These are phyloP conservation scores for Filobasidium floriforme DNA, from an alignment of 768 basidiomycete genomes.

Conservation along the genomic window DNA sequence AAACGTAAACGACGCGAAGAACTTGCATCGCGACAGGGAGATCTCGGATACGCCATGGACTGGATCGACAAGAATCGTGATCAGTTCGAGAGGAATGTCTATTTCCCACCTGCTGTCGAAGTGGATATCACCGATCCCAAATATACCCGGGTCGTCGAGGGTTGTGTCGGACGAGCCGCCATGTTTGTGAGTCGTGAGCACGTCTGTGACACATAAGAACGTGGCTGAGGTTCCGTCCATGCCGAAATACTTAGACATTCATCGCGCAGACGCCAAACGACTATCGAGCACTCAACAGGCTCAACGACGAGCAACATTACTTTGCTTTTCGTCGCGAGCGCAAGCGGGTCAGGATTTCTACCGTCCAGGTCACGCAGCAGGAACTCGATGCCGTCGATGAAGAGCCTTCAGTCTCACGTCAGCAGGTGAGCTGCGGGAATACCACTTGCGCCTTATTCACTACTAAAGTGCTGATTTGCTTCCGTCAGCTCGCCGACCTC, in stretches of 20 bases:
- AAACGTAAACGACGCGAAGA: constrained; percentile 47
- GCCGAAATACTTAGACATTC: constrained; percentile 68
- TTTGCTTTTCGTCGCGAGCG: neutral
- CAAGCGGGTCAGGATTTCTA: constrained; percentile 25
- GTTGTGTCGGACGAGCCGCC: constrained; percentile 56
- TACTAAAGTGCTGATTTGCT: neutral
- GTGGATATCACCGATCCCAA: constrained; percentile 59
- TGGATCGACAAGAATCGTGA: constrained; percentile 49
- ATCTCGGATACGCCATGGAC: constrained; percentile 31
- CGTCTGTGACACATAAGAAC: too few relatives aligned
- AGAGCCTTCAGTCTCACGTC: constrained; percentile 5
- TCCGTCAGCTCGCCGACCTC: constrained; percentile 52
- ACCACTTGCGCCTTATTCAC: neutral
- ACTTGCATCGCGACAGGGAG: constrained; percentile 53
- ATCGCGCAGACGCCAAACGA: constrained; percentile 78
- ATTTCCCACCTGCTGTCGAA: constrained; percentile 73
- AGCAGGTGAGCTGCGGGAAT: constrained; percentile 6
- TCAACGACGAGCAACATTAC: constrained; percentile 50
- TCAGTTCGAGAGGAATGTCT: constrained; percentile 70
- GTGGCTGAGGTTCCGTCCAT: too few relatives aligned
- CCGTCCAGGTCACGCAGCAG: constrained; percentile 18
- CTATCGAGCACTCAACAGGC: constrained; percentile 60
- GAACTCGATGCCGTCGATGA: constrained; percentile 7
- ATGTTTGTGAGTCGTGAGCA: constrained; percentile 54
- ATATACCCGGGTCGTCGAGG: constrained; percentile 66